phyloP scores from a whole-genome alignment of 2,329 filamentous ascomycete genomes.

The Lanzia echinophila region DNA sequence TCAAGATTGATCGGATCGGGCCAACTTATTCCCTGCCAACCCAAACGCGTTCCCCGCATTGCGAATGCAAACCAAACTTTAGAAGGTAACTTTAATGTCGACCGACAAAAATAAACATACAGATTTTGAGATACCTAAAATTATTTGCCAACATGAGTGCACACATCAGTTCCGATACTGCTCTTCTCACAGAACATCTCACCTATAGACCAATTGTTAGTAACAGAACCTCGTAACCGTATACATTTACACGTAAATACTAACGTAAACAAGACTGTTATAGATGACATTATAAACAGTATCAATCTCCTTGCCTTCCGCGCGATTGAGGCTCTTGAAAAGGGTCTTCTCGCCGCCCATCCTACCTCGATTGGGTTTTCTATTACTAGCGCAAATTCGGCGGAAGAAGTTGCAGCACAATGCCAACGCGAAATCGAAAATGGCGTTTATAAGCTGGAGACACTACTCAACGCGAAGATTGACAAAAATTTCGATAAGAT shows the following conservation, averaged over 20 bases:
- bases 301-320: conserved; percentile 91
- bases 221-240: conserved; percentile 14
- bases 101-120: no score
- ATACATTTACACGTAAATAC: conserved; percentile 11
- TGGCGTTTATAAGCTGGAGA: conserved; percentile 79
- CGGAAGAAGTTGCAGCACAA: conserved; percentile 39
- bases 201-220: conserved; percentile 86
- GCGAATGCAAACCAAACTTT: no score
- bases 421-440: conserved; percentile 72
- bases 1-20: no score
- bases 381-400: conserved; percentile 35
- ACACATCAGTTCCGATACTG: conserved; percentile 35
- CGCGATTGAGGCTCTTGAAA: conserved; percentile 81
- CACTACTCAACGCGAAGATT: conserved; percentile 70
- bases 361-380: conserved; percentile 78
- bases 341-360: conserved; percentile 66
- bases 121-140: not conserved
- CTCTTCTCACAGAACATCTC: conserved; percentile 89
- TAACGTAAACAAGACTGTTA: conserved; percentile 58
- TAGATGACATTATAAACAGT: conserved; percentile 97
- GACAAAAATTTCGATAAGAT: conserved; percentile 82
- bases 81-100: no score
- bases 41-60: no score
- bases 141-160: conserved; percentile 22
- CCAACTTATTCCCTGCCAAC: no score